Conservation (phyloP, 805 yeast genomes). For the Teunomyces kruisii region DNA sequence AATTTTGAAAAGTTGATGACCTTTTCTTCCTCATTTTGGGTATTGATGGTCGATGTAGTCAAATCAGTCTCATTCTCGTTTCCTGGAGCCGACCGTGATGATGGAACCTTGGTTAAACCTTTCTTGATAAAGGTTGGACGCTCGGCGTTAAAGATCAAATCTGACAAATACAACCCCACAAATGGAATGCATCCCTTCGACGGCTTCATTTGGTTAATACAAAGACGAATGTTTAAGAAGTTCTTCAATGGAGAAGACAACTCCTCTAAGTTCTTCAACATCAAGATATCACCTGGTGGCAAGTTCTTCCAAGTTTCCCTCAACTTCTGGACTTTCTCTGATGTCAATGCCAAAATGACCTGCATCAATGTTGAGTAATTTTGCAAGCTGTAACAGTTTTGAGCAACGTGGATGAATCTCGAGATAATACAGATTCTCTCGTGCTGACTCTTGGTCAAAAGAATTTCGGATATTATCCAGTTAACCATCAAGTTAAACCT, state of each 20-base stretch:
- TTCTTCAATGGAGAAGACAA: conserved; percentile 74
- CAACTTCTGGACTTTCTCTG: conserved; percentile 58
- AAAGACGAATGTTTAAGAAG: conserved; percentile 64
- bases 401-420: conserved; percentile 85
- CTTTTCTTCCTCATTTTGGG: conserved; percentile 25
- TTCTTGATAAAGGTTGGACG: conserved; percentile 48
- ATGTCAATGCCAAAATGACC: conserved; percentile 74
- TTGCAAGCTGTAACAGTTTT: conserved; percentile 67
- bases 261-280: conserved; percentile 65
- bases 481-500: conserved; percentile 86
- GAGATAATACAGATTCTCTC: conserved; percentile 72
- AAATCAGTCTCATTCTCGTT: conserved; percentile 6
- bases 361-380: conserved; percentile 89
- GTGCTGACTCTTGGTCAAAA: conserved; percentile 59
- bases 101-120: not conserved
- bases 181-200: conserved; percentile 86
- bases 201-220: conserved; percentile 58
- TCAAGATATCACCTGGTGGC: conserved; percentile 68
- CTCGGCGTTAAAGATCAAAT: conserved; percentile 72
- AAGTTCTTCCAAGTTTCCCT: conserved; percentile 73
- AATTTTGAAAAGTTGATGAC: conserved; percentile 78
- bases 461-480: conserved; percentile 88
- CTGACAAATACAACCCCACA: conserved; percentile 81
- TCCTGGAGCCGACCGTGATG: not conserved
- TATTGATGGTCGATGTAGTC: conserved; percentile 11